Evolutionary conservation across 2,329 filamentous ascomycete genomes (phyloP).

Genomic region (Basipetospora sp.): DNA sequence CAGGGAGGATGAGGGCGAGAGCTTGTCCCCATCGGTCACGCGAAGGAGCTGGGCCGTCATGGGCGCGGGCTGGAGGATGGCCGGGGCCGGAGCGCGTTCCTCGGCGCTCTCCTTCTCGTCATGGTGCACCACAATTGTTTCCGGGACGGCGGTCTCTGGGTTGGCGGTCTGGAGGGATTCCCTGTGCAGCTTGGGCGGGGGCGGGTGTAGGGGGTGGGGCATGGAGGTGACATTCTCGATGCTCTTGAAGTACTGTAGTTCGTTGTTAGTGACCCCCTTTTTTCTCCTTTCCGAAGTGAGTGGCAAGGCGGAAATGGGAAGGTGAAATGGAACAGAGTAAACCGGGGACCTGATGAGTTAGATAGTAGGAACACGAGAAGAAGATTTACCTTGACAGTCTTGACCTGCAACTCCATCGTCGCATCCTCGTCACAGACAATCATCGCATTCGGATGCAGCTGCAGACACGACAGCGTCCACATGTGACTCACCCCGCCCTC

Average conservation of each 20-base stretch:
- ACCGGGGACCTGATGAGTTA: too few relatives aligned
- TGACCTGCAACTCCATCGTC: slow-evolving; percentile 57
- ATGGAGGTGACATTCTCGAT: slow-evolving; percentile 33
- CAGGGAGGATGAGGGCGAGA: slow-evolving; percentile 17
- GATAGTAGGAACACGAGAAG: neutral
- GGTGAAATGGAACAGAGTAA: too few relatives aligned
- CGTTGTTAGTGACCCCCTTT: neutral
- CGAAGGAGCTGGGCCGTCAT: neutral
- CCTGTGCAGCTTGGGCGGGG: slow-evolving; percentile 3
- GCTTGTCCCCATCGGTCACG: neutral
- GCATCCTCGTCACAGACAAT: slow-evolving; percentile 74
- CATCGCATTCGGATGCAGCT: slow-evolving; percentile 68
- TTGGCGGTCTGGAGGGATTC: slow-evolving; percentile 8
- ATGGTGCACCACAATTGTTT: too few relatives aligned
- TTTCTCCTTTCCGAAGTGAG: slow-evolving; percentile 5
- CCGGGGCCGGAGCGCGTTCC: neutral
- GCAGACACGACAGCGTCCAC: slow-evolving; percentile 74
- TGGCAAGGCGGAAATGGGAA: neutral
- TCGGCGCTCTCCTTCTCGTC: too few relatives aligned
- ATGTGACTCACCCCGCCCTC: slow-evolving; percentile 77
- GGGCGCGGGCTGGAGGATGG: slow-evolving; percentile 3
- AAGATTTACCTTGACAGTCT: slow-evolving; percentile 46
- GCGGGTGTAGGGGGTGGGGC: neutral
- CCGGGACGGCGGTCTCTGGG: slow-evolving; percentile 27
- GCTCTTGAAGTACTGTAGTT: slow-evolving; percentile 49